Evolutionary conservation across 768 basidiomycete species (phyloP).

Genomic region (Pulveroboletus sp.): DNA sequence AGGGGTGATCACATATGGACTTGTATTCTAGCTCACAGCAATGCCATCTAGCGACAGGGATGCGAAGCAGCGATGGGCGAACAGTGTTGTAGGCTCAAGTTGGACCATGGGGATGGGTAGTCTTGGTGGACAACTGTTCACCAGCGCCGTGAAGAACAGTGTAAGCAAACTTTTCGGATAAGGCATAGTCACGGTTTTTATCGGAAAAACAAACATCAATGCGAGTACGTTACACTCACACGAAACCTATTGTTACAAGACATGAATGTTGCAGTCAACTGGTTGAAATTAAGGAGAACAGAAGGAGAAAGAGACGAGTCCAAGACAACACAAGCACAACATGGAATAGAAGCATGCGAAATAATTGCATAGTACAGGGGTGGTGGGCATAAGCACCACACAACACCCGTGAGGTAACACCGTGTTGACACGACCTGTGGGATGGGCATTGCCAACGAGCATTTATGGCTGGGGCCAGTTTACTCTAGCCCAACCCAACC

Average conservation of each 20-base stretch:
- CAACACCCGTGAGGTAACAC: conserved; percentile 6
- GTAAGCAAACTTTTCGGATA: conserved; percentile 73
- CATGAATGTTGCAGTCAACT: conserved; percentile 24
- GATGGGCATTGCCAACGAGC: conserved; percentile 7
- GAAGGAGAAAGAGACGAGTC: conserved; percentile 4
- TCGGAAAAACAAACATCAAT: conserved; percentile 11
- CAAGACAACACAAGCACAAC: conserved; percentile 26
- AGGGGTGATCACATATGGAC: conserved; percentile 26
- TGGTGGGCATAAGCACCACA: conserved; percentile 15
- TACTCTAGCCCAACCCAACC: conserved; percentile 65
- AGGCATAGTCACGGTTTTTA: not conserved
- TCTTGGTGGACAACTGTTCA: conserved; percentile 78
- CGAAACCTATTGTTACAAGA: conserved; percentile 29
- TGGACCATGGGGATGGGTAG: conserved; percentile 77
- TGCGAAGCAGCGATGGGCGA: conserved; percentile 90
- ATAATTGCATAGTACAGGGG: conserved; percentile 15
- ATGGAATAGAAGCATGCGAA: conserved; percentile 19
- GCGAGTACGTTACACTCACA: conserved; percentile 3
- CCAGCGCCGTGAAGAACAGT: conserved; percentile 76
- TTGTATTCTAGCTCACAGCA: conserved; percentile 9
- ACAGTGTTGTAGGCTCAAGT: conserved; percentile 57
- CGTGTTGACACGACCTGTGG: conserved; percentile 6
- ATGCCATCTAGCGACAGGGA: conserved; percentile 67
- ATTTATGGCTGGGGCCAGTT: conserved; percentile 8
- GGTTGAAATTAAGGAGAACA: conserved; percentile 10